Evolutionary conservation across 176 grass and related monocot species (phyloP).

Genomic region (Hordeum marinum): DNA sequence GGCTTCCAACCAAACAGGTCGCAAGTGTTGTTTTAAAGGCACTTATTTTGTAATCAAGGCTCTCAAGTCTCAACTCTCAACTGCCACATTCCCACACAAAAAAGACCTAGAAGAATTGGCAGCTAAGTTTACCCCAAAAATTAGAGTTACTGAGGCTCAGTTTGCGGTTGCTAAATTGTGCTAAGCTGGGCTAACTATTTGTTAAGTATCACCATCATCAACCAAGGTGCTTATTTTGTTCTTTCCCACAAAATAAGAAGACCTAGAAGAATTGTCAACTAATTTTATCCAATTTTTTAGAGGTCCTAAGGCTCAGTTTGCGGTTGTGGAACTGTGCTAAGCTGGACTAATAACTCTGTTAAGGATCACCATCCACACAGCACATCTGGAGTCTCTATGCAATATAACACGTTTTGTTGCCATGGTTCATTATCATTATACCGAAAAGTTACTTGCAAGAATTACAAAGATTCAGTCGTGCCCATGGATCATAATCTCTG

Average conservation of each 20-base stretch:
- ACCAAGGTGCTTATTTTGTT: background rate
- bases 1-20: background rate
- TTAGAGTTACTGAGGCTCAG: background rate
- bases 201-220: background rate
- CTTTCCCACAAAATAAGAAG: background rate
- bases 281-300: background rate
- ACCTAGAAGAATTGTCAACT: background rate
- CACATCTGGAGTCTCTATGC: background rate
- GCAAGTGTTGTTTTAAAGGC: background rate
- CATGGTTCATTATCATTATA: slow-evolving; percentile 25
- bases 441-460: background rate
- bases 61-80: background rate
- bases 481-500: background rate
- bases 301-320: background rate
- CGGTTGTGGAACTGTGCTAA: background rate
- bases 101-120: background rate
- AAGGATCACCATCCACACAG: background rate
- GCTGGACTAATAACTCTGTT: background rate
- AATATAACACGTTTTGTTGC: background rate
- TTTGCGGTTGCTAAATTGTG: background rate
- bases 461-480: background rate
- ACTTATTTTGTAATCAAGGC: background rate
- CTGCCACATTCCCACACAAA: background rate
- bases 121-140: background rate
- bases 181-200: background rate